Percentiles rank a stretch among this genome's conserved stretches.
phyloP scores from a whole-genome alignment of 2,329 filamentous ascomycete species.

The Chaetomium globosum region DNA sequence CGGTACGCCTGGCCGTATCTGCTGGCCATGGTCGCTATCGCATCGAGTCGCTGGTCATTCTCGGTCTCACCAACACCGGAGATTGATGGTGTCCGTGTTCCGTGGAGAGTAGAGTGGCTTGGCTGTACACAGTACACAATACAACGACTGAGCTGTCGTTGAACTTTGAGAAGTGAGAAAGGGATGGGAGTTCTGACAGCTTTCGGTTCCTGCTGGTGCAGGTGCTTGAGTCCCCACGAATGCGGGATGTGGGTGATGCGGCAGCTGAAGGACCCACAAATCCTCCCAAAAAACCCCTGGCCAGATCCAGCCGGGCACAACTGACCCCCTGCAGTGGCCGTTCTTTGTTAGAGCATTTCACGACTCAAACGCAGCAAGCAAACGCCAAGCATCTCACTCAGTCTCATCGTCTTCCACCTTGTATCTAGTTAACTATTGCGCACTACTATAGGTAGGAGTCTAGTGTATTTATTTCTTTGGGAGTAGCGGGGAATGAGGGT shows the following conservation, averaged over 20 bases:
- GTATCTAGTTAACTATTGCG: constrained; percentile 2
- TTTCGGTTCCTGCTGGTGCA: not conserved
- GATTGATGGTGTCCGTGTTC: not conserved
- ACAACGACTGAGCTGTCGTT: not conserved
- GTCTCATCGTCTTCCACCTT: not conserved
- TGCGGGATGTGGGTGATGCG: not conserved
- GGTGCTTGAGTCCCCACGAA: not conserved
- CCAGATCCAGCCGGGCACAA: not conserved
- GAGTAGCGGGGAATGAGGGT: constrained; percentile 22
- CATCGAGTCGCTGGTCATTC: constrained; percentile 30
- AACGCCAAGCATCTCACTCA: constrained; percentile 25
- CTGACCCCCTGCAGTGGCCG: not conserved
- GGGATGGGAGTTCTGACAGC: not conserved
- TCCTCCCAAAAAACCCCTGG: not conserved
- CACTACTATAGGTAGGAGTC: constrained; percentile 23
- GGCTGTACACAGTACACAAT: not conserved
- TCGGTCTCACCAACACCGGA: constrained; percentile 13
- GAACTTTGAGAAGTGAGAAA: not conserved
- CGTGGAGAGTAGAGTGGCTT: not conserved
- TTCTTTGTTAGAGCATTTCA: constrained; percentile 5
- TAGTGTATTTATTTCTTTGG: constrained; percentile 1
- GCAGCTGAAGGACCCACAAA: not conserved
- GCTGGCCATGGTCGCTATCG: constrained; percentile 52
- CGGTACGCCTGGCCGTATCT: constrained; percentile 54
- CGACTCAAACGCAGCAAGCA: not conserved